Conservation (phyloP, 140 eudicot species). For the Cichorium intybus region DNA sequence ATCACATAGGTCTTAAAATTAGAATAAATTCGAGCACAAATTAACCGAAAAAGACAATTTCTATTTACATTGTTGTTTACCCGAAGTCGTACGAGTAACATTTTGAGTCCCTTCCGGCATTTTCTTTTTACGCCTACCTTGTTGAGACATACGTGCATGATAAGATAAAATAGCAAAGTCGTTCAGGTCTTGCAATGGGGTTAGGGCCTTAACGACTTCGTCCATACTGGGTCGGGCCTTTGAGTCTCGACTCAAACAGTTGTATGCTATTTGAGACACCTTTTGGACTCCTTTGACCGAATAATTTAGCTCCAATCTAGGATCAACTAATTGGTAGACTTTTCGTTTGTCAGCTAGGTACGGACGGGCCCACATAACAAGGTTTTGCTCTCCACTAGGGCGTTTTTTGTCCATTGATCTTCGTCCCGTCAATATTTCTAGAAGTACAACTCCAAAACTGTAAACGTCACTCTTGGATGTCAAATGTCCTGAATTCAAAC, state of each 20-base stretch:
- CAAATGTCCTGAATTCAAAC: slow-evolving; percentile 64
- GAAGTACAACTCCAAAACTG: slow-evolving; percentile 93
- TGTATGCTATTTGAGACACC: slow-evolving; percentile 73
- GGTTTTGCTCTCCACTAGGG: slow-evolving; percentile 91
- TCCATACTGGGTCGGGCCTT: slow-evolving; percentile 94
- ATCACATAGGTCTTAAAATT: slow-evolving; percentile 13
- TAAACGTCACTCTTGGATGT: slow-evolving; percentile 89
- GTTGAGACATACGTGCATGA: slow-evolving; percentile 66
- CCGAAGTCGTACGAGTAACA: slow-evolving; percentile 32
- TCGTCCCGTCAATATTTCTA: slow-evolving; percentile 88
- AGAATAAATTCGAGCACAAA: slow-evolving; percentile 6
- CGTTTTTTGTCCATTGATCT: slow-evolving; percentile 98
- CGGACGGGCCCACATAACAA: slow-evolving; percentile 98
- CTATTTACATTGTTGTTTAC: slow-evolving; percentile 50
- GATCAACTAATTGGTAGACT: slow-evolving; percentile 79
- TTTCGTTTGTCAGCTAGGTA: slow-evolving; percentile 78
- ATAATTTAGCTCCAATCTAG: slow-evolving; percentile 82
- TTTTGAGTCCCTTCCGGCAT: slow-evolving; percentile 47
- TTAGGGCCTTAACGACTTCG: slow-evolving; percentile 67
- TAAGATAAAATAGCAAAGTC: slow-evolving; percentile 78
- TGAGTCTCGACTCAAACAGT: slow-evolving; percentile 78
- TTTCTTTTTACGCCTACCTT: slow-evolving; percentile 66
- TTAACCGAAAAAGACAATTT: not conserved
- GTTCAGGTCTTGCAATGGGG: slow-evolving; percentile 64
- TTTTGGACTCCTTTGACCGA: slow-evolving; percentile 90